phyloP scores from a whole-genome alignment of 192 early-diverging fungal species.

The Rhizophagus clarus region DNA sequence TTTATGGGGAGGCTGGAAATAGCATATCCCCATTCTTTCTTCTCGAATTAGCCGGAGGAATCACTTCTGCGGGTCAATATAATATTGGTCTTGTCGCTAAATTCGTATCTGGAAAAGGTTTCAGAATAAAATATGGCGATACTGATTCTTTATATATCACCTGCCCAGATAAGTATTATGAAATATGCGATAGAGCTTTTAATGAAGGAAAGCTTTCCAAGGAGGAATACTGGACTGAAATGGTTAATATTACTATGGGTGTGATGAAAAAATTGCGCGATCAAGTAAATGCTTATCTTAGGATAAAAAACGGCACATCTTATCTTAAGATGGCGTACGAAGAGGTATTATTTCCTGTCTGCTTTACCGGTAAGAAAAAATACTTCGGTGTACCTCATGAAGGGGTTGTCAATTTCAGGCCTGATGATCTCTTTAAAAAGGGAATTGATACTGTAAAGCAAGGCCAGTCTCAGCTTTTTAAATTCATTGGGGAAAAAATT shows the following conservation, averaged over 20 bases:
- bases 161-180: slow-evolving; percentile 13
- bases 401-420: not conserved
- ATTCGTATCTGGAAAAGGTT: not conserved
- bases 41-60: not conserved
- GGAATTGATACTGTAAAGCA: slow-evolving; percentile 10
- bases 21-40: not conserved
- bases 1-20: slow-evolving; percentile 11
- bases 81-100: not conserved
- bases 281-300: slow-evolving; percentile 5
- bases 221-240: slow-evolving; percentile 17
- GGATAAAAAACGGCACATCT: slow-evolving; percentile 7
- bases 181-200: not conserved
- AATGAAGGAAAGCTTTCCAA: not conserved
- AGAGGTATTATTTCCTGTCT: slow-evolving; percentile 9
- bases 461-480: not conserved
- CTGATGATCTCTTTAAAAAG: not conserved
- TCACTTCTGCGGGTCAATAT: not conserved
- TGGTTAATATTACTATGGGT: slow-evolving; percentile 14
- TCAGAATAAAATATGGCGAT: not conserved
- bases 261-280: slow-evolving; percentile 7
- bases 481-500: not conserved
- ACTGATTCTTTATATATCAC: no score
- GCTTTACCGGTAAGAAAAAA: slow-evolving; percentile 19
- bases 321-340: slow-evolving; percentile 21
- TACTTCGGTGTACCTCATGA: slow-evolving; percentile 9